Evolutionary conservation across 805 yeast species (phyloP).

Genomic region (Nakazawaea pomicola): DNA sequence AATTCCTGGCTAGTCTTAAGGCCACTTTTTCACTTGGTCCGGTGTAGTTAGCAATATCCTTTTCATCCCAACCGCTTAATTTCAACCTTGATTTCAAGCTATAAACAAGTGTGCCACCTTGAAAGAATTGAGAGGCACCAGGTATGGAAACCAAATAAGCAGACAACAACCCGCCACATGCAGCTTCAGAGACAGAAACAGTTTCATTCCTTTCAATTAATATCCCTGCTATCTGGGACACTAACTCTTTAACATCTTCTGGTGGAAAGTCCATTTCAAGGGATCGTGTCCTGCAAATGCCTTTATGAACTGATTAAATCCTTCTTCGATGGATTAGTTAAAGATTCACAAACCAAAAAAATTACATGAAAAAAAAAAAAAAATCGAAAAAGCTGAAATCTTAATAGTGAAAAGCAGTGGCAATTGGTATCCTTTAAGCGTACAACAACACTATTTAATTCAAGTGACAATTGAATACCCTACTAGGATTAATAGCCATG

Average conservation of each 20-base stretch:
- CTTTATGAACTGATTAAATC: too few relatives aligned
- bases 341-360: neutral
- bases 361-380: constrained; percentile 1
- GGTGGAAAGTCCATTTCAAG: constrained; percentile 57
- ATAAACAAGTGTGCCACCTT: constrained; percentile 80
- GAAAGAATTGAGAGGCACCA: constrained; percentile 79
- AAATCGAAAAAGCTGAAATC: neutral
- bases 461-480: too few relatives aligned
- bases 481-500: too few relatives aligned
- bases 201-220: constrained; percentile 54
- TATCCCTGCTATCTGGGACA: constrained; percentile 51
- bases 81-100: constrained; percentile 70
- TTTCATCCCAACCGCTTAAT: constrained; percentile 72
- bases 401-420: neutral
- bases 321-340: neutral
- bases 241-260: constrained; percentile 42
- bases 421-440: too few relatives aligned
- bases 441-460: too few relatives aligned
- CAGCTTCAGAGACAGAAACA: constrained; percentile 78
- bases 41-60: constrained; percentile 66
- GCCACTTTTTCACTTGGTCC: constrained; percentile 82
- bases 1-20: constrained; percentile 67
- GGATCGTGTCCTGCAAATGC: too few relatives aligned
- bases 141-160: constrained; percentile 79
- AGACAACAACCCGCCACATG: constrained; percentile 83